Conservation (phyloP, 2,329 filamentous ascomycete species). For the Setomelanomma holmii region DNA sequence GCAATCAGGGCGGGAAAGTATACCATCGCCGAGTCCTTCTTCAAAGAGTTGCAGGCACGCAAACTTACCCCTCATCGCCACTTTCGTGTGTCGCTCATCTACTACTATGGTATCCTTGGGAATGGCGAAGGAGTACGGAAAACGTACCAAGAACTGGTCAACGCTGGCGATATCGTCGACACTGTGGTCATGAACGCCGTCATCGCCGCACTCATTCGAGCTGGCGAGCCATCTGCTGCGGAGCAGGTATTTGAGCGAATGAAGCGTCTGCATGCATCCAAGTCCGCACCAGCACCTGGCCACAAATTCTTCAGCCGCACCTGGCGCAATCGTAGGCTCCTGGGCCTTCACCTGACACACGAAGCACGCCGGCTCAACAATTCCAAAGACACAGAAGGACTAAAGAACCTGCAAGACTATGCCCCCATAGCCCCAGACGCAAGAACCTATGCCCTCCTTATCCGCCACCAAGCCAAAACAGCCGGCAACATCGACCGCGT, state of each 20-base stretch:
- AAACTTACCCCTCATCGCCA: conserved; percentile 75
- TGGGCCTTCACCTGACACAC: conserved; percentile 58
- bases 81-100: conserved; percentile 82
- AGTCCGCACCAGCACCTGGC: conserved; percentile 32
- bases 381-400: conserved; percentile 56
- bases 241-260: conserved; percentile 84
- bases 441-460: conserved; percentile 79
- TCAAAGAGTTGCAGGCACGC: conserved; percentile 78
- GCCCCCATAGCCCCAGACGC: conserved; percentile 76
- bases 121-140: conserved; percentile 77
- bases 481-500: conserved; percentile 77
- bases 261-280: conserved; percentile 66
- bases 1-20: conserved; percentile 88
- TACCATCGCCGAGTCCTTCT: conserved; percentile 80
- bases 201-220: conserved; percentile 77
- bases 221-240: conserved; percentile 77
- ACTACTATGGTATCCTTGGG: conserved; percentile 77
- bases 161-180: conserved; percentile 86
- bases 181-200: conserved; percentile 86
- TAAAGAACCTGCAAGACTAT: conserved; percentile 69
- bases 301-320: conserved; percentile 39
- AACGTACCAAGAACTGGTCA: conserved; percentile 83
- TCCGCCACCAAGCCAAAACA: conserved; percentile 74
- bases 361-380: conserved; percentile 53
- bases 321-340: conserved; percentile 52